Conservation (phyloP, 1,284 basidiomycete genomes). For the Melanopsichium pennsylvanicum region DNA sequence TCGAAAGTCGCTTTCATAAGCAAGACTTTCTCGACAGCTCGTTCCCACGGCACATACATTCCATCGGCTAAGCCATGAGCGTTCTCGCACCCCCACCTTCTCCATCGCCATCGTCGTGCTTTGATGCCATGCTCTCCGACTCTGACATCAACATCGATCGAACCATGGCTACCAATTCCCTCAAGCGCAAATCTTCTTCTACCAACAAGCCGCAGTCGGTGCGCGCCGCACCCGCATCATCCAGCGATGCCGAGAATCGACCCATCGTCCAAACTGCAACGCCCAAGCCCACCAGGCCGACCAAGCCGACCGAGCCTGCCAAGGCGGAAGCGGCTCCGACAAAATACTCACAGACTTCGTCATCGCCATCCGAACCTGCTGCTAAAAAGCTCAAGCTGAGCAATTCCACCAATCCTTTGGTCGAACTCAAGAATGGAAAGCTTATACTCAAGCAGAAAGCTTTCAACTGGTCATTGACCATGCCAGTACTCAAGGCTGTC, state of each 20-base stretch:
- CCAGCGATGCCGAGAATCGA: slow-evolving; percentile 38
- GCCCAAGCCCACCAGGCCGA: not conserved
- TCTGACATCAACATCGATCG: slow-evolving; percentile 47
- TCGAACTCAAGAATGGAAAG: slow-evolving; percentile 72
- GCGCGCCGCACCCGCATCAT: slow-evolving; percentile 8
- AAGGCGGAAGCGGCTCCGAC: not conserved
- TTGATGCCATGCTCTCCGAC: slow-evolving; percentile 45
- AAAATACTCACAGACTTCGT: not conserved
- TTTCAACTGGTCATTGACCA: slow-evolving; percentile 77
- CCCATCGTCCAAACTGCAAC: slow-evolving; percentile 8
- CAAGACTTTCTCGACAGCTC: not conserved
- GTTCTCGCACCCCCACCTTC: slow-evolving; percentile 46
- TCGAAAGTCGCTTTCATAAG: too few relatives aligned
- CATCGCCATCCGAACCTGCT: slow-evolving; percentile 15
- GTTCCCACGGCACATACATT: not conserved
- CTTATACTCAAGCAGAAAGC: slow-evolving; percentile 80
- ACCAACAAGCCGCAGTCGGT: slow-evolving; percentile 10
- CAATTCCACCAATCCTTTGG: slow-evolving; percentile 39
- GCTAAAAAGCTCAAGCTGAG: slow-evolving; percentile 37
- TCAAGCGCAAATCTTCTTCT: slow-evolving; percentile 44
- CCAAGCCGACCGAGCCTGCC: not conserved
- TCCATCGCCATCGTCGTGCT: slow-evolving; percentile 44
- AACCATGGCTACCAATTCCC: slow-evolving; percentile 22
- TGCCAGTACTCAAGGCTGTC: slow-evolving; percentile 73
- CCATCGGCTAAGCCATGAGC: slow-evolving; percentile 38